These are phyloP conservation scores for Hanseniaspora pseudoguilliermondii DNA, from an alignment of 805 yeast genomes.

Conservation along the genomic window DNA sequence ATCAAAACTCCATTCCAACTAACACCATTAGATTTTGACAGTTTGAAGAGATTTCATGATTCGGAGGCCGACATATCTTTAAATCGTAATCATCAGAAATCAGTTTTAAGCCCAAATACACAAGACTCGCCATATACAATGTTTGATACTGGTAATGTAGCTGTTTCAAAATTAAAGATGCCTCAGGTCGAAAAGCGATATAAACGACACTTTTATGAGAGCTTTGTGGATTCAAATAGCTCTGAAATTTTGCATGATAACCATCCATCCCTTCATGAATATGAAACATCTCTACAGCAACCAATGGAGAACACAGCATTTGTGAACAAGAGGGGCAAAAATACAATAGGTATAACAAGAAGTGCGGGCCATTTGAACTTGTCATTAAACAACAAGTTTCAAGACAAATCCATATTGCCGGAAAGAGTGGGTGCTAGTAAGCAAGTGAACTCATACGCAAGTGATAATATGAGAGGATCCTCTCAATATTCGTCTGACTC, in stretches of 20 bases:
- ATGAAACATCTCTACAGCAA: not conserved
- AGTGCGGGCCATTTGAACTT: slow-evolving; percentile 42
- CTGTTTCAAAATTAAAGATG: slow-evolving; percentile 1
- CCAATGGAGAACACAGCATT: not conserved
- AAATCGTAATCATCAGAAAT: not conserved
- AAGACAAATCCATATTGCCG: not conserved
- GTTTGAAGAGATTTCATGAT: slow-evolving; percentile 2
- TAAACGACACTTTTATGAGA: slow-evolving; percentile 8
- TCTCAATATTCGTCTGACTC: not conserved
- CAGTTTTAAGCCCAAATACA: not conserved
- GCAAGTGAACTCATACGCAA: not conserved
- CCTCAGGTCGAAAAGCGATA: slow-evolving; percentile 8
- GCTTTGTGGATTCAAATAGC: slow-evolving; percentile 9
- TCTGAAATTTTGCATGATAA: not conserved
- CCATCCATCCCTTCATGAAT: not conserved
- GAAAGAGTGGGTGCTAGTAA: slow-evolving; percentile 20
- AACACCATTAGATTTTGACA: slow-evolving; percentile 11
- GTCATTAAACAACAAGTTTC: slow-evolving; percentile 29
- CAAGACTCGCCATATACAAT: not conserved
- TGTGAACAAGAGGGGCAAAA: slow-evolving; percentile 2
- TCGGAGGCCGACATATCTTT: not conserved
- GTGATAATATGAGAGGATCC: not conserved
- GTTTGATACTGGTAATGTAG: not conserved
- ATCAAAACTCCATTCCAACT: slow-evolving; percentile 10
- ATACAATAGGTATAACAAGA: slow-evolving; percentile 32